Evolutionary conservation across 768 basidiomycete species (phyloP).

Genomic region (Termitomyces titanicus): DNA sequence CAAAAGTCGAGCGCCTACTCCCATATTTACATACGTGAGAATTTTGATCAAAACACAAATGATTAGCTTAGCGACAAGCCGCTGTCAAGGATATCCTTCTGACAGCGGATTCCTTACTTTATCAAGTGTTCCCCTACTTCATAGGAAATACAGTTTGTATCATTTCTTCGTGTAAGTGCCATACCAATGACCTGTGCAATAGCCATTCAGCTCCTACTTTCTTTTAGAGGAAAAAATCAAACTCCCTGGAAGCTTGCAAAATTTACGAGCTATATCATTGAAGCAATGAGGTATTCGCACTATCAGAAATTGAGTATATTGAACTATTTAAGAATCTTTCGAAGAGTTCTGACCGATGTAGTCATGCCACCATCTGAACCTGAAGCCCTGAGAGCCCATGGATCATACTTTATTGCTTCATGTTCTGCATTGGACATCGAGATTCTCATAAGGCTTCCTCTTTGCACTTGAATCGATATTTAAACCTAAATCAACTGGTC

Average conservation of each 20-base stretch:
- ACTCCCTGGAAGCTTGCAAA: not conserved
- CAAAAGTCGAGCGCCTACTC: not conserved
- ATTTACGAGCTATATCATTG: not conserved
- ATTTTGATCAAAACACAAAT: not conserved
- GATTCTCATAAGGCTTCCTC: too few relatives aligned
- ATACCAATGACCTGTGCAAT: too few relatives aligned
- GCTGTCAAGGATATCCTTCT: too few relatives aligned
- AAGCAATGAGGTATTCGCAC: not conserved
- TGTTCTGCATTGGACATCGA: not conserved
- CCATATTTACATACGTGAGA: constrained; percentile 8
- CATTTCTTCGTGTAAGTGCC: not conserved
- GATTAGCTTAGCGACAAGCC: too few relatives aligned
- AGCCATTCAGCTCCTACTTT: too few relatives aligned
- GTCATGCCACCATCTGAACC: not conserved
- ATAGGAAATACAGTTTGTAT: not conserved
- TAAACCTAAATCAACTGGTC: not conserved
- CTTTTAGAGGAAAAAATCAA: not conserved
- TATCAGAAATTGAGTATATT: not conserved
- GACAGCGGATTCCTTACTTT: too few relatives aligned
- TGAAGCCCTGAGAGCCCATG: not conserved
- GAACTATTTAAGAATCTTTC: not conserved
- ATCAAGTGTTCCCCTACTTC: too few relatives aligned
- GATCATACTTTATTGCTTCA: not conserved
- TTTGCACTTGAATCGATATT: not conserved
- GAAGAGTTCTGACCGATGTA: not conserved